Evolutionary conservation across 1,139 yeast species (phyloP).

Genomic region (Arxiozyma bovina): DNA sequence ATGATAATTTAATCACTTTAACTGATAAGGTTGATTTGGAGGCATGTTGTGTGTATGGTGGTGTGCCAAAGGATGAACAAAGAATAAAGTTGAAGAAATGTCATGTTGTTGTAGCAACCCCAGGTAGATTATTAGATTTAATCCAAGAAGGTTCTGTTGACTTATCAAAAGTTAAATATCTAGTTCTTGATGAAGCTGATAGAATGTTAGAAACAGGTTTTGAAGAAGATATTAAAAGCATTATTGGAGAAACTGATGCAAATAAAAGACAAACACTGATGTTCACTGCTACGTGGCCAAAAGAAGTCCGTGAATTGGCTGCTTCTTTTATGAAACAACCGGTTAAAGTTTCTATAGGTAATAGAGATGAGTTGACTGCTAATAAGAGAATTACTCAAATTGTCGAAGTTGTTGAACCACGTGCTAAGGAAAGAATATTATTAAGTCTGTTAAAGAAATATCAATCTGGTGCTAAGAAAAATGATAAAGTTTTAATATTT

Average conservation of each 20-base stretch:
- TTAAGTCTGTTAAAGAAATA: slow-evolving; percentile 66
- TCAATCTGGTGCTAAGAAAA: slow-evolving; percentile 53
- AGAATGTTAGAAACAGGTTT: slow-evolving; percentile 97
- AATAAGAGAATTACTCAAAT: slow-evolving; percentile 87
- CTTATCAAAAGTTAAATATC: slow-evolving; percentile 57
- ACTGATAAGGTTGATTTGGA: slow-evolving; percentile 54
- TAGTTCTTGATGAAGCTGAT: slow-evolving; percentile 95
- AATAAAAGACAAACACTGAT: slow-evolving; percentile 87
- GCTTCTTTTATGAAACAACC: slow-evolving; percentile 75
- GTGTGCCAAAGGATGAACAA: slow-evolving; percentile 93
- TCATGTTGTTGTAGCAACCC: slow-evolving; percentile 88
- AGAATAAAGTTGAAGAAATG: slow-evolving; percentile 54
- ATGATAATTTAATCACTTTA: slow-evolving; percentile 67
- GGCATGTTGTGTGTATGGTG: slow-evolving; percentile 90
- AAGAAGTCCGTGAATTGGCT: slow-evolving; percentile 91
- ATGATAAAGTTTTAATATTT: slow-evolving; percentile 80
- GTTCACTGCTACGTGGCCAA: slow-evolving; percentile 99
- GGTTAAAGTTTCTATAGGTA: slow-evolving; percentile 85
- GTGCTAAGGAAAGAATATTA: slow-evolving; percentile 68
- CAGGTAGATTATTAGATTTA: slow-evolving; percentile 89
- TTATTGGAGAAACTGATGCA: slow-evolving; percentile 81
- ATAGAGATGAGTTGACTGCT: slow-evolving; percentile 87
- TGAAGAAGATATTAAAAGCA: slow-evolving; percentile 86
- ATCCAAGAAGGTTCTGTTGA: slow-evolving; percentile 81
- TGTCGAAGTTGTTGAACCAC: slow-evolving; percentile 87